These are phyloP conservation scores for Pseudozyma thailandica DNA, from an alignment of 1,284 basidiomycete genomes.

Conservation along the genomic window DNA sequence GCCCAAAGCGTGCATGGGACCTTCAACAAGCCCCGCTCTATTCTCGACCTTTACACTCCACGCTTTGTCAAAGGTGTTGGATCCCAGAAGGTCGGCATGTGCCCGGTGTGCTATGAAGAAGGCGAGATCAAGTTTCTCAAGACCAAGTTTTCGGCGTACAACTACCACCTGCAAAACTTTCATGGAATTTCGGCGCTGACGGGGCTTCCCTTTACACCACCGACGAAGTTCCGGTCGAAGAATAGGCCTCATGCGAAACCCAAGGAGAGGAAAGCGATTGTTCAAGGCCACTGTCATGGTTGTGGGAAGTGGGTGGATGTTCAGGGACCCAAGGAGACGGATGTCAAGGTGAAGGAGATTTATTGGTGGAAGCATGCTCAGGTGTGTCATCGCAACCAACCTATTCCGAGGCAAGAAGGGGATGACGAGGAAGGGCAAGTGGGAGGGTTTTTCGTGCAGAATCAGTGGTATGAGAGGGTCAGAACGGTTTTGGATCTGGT, in stretches of 20 bases:
- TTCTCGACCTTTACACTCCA: constrained; percentile 56
- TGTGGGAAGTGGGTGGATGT: constrained; percentile 43
- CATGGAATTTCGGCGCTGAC: constrained; percentile 50
- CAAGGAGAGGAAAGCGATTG: constrained; percentile 19
- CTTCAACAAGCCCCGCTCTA: constrained; percentile 40
- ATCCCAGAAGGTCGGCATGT: constrained; percentile 49
- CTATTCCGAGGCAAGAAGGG: not conserved
- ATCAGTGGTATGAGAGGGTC: constrained; percentile 26
- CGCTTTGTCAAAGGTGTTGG: constrained; percentile 43
- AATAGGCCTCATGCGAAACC: constrained; percentile 11
- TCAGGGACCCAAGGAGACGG: constrained; percentile 31
- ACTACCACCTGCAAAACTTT: constrained; percentile 53
- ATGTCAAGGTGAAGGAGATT: constrained; percentile 49
- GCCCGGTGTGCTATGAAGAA: constrained; percentile 55
- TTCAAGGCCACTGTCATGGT: constrained; percentile 41
- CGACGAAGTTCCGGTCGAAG: constrained; percentile 26
- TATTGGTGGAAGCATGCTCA: constrained; percentile 56
- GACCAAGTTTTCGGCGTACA: constrained; percentile 58
- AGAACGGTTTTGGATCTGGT: constrained; percentile 14
- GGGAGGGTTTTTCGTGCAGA: constrained; percentile 25
- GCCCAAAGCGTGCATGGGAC: constrained; percentile 24
- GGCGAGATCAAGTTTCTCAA: constrained; percentile 34
- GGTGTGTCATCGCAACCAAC: constrained; percentile 22
- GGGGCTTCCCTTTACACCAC: constrained; percentile 47
- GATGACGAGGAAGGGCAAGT: not conserved